Evolutionary conservation across 352 stramenopile genomes (phyloP).

Genomic region (Pythium diclinum): DNA sequence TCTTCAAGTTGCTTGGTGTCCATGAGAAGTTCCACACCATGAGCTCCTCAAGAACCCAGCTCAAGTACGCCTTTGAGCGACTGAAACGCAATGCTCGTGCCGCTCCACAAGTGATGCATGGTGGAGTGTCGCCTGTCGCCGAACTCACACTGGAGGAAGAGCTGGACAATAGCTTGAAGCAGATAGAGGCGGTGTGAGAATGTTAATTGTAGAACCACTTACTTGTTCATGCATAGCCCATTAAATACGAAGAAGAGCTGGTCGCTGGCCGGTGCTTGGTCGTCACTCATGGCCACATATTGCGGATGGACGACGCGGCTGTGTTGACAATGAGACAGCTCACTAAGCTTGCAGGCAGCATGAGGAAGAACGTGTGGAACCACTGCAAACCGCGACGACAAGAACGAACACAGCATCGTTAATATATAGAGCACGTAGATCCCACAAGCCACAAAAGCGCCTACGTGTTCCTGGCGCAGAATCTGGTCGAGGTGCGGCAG

Average conservation of each 20-base stretch:
- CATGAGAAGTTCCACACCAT: constrained; percentile 68
- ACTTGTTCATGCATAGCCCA: neutral
- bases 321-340: constrained; percentile 80
- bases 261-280: neutral
- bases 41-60: constrained; percentile 50
- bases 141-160: constrained; percentile 23
- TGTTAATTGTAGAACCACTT: neutral
- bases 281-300: constrained; percentile 56
- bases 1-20: constrained; percentile 66
- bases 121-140: neutral
- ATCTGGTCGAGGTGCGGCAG: constrained; percentile 63
- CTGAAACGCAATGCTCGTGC: constrained; percentile 43
- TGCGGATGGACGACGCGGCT: constrained; percentile 66
- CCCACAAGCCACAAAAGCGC: constrained; percentile 15
- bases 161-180: constrained; percentile 3
- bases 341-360: constrained; percentile 74
- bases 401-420: constrained; percentile 16
- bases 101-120: neutral
- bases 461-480: constrained; percentile 73
- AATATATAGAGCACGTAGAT: constrained; percentile 18
- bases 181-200: constrained; percentile 13
- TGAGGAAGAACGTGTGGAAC: constrained; percentile 78
- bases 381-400: constrained; percentile 33
- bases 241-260: constrained; percentile 16
- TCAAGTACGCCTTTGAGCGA: constrained; percentile 62